Evolutionary conservation across 495 filamentous ascomycete species (phyloP), one percentile per base, ranked within the genome.

Genomic region (Clavariopsis aquatica): DNA sequence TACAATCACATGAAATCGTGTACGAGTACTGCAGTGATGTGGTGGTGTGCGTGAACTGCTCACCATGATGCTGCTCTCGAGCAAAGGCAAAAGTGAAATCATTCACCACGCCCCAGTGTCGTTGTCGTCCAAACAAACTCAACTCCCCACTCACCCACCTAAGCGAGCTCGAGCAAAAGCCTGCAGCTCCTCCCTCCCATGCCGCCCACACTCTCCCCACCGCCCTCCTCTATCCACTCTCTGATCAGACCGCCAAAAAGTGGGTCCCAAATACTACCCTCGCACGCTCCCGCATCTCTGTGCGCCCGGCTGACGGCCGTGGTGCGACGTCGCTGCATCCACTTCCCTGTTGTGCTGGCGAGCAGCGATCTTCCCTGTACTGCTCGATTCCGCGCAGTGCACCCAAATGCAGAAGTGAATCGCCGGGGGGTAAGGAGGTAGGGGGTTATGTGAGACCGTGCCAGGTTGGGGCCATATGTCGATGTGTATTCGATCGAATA

Each of bases 41-140:
- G 20, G 20, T 47, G 45, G 15, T 10, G 26, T 52, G 49, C 4
- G 10, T 4, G n/a, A n/a, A n/a, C n/a, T n/a, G n/a, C n/a, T n/a
- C n/a, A n/a, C n/a, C n/a, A n/a, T n/a, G n/a, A n/a, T n/a, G n/a
- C n/a, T n/a, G n/a, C n/a, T n/a, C n/a, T n/a, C n/a, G n/a, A n/a
- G n/a, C n/a, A n/a, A n/a, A n/a, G n/a, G n/a, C n/a, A n/a, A n/a
- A n/a, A n/a, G n/a, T n/a, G n/a, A n/a, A n/a, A n/a, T n/a, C n/a
- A n/a, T n/a, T n/a, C n/a, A n/a, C n/a, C n/a, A n/a, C n/a, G n/a
- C n/a, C n/a, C n/a, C n/a, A n/a, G n/a, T n/a, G n/a, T n/a, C n/a
- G n/a, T n/a, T 52, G 49, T 52, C 49, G 49, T 52, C 49, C 24
- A 52, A 28, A 52, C 49, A 52, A 29, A 27, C 1, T 27, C 12